Evolutionary conservation across 192 early-diverging fungal genomes (phyloP).

Genomic region (Coemansia sp.): DNA sequence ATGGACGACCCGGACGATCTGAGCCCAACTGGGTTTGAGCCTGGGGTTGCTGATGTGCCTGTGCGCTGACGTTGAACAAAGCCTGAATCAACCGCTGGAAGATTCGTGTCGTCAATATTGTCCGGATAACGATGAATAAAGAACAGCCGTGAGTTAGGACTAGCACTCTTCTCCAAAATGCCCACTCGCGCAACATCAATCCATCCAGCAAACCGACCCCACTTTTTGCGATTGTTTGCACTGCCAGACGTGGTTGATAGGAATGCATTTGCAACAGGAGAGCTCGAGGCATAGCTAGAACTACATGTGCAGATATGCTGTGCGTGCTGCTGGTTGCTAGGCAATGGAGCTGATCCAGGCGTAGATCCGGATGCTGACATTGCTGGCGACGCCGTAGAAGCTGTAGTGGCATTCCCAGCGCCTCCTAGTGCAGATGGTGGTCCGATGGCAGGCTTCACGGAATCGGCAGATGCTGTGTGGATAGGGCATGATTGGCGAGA

Average conservation of each 20-base stretch:
- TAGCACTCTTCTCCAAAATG: slow-evolving; percentile 44
- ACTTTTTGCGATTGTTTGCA: slow-evolving; percentile 30
- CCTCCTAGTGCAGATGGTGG: not conserved
- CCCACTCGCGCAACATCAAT: slow-evolving; percentile 48
- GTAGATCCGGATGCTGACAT: not conserved
- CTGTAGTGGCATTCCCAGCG: not conserved
- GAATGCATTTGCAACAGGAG: slow-evolving; percentile 33
- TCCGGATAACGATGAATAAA: slow-evolving; percentile 42
- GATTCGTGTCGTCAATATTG: slow-evolving; percentile 13
- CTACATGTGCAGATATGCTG: slow-evolving; percentile 14
- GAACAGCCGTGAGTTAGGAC: slow-evolving; percentile 41
- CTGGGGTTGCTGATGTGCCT: not conserved
- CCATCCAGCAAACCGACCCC: slow-evolving; percentile 52
- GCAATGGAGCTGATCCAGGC: not conserved
- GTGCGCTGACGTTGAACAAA: slow-evolving; percentile 21
- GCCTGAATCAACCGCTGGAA: slow-evolving; percentile 1
- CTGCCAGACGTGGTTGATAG: slow-evolving; percentile 33
- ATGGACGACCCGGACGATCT: slow-evolving; percentile 43
- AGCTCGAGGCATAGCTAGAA: slow-evolving; percentile 3
- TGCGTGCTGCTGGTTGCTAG: not conserved
- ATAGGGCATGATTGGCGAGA: slow-evolving; percentile 18
- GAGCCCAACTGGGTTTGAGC: slow-evolving; percentile 7
- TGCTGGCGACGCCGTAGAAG: not conserved
- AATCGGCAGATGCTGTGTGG: slow-evolving; percentile 14
- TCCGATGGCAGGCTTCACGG: not conserved